Conservation (phyloP, 495 filamentous ascomycete species). For the Astrothelium macrocarpum region DNA sequence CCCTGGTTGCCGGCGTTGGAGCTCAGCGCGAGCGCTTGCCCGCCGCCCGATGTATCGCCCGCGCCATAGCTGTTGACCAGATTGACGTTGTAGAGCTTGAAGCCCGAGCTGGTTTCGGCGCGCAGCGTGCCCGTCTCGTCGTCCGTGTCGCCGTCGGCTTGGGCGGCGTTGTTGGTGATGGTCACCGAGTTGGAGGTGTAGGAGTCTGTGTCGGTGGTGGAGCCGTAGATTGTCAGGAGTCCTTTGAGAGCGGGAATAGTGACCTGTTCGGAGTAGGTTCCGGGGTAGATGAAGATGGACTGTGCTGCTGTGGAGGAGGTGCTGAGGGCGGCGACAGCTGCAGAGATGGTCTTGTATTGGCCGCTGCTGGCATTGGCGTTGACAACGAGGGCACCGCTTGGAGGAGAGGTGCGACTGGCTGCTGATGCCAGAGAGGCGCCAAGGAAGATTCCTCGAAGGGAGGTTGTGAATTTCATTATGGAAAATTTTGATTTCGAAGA, state of each 20-base stretch:
- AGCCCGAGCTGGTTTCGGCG: slow-evolving; percentile 37
- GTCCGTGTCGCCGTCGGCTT: slow-evolving; percentile 33
- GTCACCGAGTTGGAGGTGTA: slow-evolving; percentile 52
- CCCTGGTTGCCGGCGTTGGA: slow-evolving; percentile 44
- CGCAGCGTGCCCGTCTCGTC: slow-evolving; percentile 44
- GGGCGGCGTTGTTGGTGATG: slow-evolving; percentile 40
- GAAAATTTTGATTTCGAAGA: not conserved
- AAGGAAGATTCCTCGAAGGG: not conserved
- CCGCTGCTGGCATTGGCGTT: slow-evolving; percentile 28
- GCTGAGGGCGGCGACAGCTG: slow-evolving; percentile 47
- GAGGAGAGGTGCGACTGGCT: slow-evolving; percentile 40
- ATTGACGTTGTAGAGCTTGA: slow-evolving; percentile 57
- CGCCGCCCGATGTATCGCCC: too few species aligned
- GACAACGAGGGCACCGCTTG: slow-evolving; percentile 43
- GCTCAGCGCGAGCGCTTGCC: slow-evolving; percentile 51
- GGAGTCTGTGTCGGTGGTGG: slow-evolving; percentile 45
- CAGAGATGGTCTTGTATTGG: slow-evolving; percentile 41
- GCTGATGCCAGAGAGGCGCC: slow-evolving; percentile 28
- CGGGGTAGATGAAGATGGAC: slow-evolving; percentile 51
- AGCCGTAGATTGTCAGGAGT: slow-evolving; percentile 49
- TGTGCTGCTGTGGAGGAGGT: slow-evolving; percentile 40
- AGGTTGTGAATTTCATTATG: not conserved
- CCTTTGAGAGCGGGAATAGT: slow-evolving; percentile 21
- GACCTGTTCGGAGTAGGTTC: slow-evolving; percentile 35
- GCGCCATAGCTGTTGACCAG: slow-evolving; percentile 46